A percentile compares a stretch with the other conserved stretches of the same genome.
Conservation (phyloP, 2,329 filamentous ascomycete genomes). For the Aspergillus amoenus region DNA sequence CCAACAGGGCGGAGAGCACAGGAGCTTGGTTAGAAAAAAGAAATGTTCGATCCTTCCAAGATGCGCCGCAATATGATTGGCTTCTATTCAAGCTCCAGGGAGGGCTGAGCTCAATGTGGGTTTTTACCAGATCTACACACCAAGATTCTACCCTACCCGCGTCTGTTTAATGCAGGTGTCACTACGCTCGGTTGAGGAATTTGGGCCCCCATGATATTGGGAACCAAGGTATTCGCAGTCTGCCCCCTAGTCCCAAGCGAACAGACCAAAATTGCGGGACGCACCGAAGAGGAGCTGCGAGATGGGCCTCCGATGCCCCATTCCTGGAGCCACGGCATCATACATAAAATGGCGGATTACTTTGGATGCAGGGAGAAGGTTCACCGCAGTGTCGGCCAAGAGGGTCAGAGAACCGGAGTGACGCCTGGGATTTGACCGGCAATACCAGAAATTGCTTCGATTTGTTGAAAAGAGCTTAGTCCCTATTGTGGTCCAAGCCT, state of each 20-base stretch:
- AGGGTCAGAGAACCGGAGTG: conserved; percentile 8
- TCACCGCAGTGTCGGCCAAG: conserved; percentile 17
- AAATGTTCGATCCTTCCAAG: conserved; percentile 9
- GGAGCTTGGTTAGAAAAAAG: neutral
- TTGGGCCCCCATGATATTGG: conserved; percentile 4
- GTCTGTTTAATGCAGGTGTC: conserved; percentile 15
- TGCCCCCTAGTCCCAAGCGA: neutral
- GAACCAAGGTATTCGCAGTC: conserved; percentile 9
- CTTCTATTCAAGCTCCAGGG: neutral
- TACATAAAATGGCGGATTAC: conserved; percentile 23
- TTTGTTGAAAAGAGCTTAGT: conserved; percentile 19
- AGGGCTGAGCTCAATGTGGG: conserved; percentile 9
- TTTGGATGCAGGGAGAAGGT: conserved; percentile 21
- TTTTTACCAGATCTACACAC: conserved; percentile 7
- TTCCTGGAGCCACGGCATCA: conserved; percentile 38
- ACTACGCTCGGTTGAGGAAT: conserved; percentile 1
- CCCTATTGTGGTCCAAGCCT: conserved; percentile 23
- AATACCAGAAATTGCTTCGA: conserved; percentile 10
- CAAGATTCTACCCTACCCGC: conserved; percentile 7
- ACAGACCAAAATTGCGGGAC: conserved; percentile 1
- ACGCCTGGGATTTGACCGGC: neutral
- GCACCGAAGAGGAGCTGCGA: conserved; percentile 9
- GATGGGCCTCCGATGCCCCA: conserved; percentile 10
- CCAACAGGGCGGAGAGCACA: neutral
- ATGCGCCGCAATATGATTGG: conserved; percentile 7